Evolutionary conservation across 192 early-diverging fungal genomes (phyloP), one percentile per base, ranked within the genome.

Genomic region (Glomus cerebriforme): DNA sequence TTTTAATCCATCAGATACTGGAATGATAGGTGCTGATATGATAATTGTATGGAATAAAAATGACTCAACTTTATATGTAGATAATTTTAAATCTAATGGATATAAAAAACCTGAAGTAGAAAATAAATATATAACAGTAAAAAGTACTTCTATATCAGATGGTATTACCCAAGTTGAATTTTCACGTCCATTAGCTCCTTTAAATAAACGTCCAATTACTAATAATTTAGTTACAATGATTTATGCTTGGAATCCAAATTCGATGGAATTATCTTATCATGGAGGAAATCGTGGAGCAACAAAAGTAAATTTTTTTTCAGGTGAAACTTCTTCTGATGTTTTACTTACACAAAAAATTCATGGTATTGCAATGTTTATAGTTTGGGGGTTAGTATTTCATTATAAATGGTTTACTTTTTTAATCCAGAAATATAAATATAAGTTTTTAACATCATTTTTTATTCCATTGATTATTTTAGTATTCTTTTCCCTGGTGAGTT

Each of bases 361-460:
- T 65, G 77, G 77, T 19, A 79, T 79, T 34, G 77, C 66, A 26
- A 79, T 79, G 77, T 69, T 79, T 69, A 17, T 22, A 47, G 43
- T 32, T 24, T 79, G 77, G 77, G 39, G 65, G 74, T 75, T 63
- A 22, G 59, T 62, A 59, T 75, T 60, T 37, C 7, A 17, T 59
- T 27, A 15, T 29, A n/a, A n/a, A n/a, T n/a, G n/a, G n/a, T n/a
- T n/a, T n/a, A n/a, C n/a, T n/a, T n/a, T n/a, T n/a, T n/a, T n/a
- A n/a, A n/a, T n/a, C n/a, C n/a, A n/a, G n/a, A n/a, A n/a, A n/a
- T n/a, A n/a, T n/a, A n/a, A n/a, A n/a, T n/a, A n/a, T n/a, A n/a
- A n/a, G n/a, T n/a, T n/a, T n/a, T n/a, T n/a, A n/a, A n/a, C n/a
- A n/a, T n/a, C 22, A 12, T 45, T 72, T 72, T 24, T 47, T 60